Evolutionary conservation across 345 rosid genomes (phyloP).

Genomic region (Raphanus sativus): DNA sequence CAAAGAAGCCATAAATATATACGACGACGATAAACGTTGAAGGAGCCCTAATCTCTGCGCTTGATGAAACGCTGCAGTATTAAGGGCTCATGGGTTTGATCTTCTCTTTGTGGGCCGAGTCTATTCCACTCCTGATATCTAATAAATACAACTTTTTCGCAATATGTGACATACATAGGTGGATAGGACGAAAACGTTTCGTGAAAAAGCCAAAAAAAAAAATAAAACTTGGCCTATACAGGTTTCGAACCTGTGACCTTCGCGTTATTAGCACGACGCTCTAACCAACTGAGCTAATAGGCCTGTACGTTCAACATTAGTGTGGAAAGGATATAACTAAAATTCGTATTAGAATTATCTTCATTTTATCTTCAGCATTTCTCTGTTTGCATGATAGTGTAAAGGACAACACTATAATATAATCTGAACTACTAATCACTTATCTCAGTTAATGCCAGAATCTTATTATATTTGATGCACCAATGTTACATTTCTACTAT

Average conservation of each 20-base stretch:
- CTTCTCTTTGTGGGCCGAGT: too few relatives aligned
- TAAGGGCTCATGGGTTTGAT: too few relatives aligned
- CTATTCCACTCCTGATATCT: too few relatives aligned
- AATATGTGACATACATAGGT: too few relatives aligned
- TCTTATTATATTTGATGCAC: neutral
- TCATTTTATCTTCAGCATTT: too few relatives aligned
- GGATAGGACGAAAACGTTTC: neutral
- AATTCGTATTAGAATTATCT: too few relatives aligned
- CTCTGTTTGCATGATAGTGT: neutral
- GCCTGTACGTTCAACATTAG: neutral
- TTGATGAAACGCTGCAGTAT: too few relatives aligned
- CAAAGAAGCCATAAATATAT: too few relatives aligned
- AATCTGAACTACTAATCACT: neutral
- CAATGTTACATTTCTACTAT: neutral
- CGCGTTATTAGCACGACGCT: constrained; percentile 97
- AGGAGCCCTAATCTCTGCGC: too few relatives aligned
- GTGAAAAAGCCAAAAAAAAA: neutral
- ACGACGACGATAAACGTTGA: too few relatives aligned
- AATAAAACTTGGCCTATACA: constrained; percentile 13
- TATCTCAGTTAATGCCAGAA: neutral
- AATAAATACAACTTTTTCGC: neutral
- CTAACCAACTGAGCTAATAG: constrained; percentile 40
- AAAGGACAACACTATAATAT: neutral
- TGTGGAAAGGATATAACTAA: too few relatives aligned
- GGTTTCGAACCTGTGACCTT: constrained; percentile 59